A percentile compares a stretch with the other conserved stretches of the same genome.
These are phyloP conservation scores for Tuber umbilicatum DNA, from an alignment of 495 filamentous ascomycete genomes.

Conservation along the genomic window DNA sequence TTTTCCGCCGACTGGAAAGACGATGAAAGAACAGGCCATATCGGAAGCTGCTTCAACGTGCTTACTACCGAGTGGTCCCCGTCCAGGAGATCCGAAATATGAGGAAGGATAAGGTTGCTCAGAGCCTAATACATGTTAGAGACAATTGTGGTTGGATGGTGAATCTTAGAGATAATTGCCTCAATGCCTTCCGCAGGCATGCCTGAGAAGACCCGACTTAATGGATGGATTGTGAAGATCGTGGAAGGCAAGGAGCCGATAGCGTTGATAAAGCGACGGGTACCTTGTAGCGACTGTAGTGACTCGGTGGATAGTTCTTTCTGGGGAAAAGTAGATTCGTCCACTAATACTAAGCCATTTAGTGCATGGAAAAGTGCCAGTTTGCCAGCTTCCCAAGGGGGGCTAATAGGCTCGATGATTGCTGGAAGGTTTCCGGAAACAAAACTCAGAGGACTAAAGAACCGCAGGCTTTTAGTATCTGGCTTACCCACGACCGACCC, in stretches of 20 bases:
- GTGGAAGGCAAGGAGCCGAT: constrained; percentile 11
- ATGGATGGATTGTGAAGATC: background rate
- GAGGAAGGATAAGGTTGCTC: constrained; percentile 17
- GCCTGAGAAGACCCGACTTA: background rate
- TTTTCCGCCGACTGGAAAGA: constrained; percentile 19
- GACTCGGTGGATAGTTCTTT: constrained; percentile 2
- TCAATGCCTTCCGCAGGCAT: background rate
- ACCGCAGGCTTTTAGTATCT: background rate
- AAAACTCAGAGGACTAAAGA: background rate
- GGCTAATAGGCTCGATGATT: background rate
- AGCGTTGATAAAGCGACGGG: constrained; percentile 16
- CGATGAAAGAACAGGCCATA: constrained; percentile 25
- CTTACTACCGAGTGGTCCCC: background rate
- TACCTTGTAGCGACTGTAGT: constrained; percentile 1
- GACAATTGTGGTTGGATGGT: background rate
- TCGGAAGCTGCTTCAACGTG: constrained; percentile 23
- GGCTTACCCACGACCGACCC: constrained; percentile 15
- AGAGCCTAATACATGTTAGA: constrained; percentile 16
- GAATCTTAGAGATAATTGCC: background rate
- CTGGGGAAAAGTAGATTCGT: constrained; percentile 19
- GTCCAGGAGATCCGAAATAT: constrained; percentile 8
- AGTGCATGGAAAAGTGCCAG: constrained; percentile 7
- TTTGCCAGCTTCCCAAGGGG: background rate
- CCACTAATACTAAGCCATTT: constrained; percentile 15
- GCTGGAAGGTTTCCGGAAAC: background rate